Percentiles rank a stretch among this genome's conserved stretches.
These are phyloP conservation scores for Ambrosia hybrid DNA, from an alignment of 140 eudicot species.

Conservation along the genomic window DNA sequence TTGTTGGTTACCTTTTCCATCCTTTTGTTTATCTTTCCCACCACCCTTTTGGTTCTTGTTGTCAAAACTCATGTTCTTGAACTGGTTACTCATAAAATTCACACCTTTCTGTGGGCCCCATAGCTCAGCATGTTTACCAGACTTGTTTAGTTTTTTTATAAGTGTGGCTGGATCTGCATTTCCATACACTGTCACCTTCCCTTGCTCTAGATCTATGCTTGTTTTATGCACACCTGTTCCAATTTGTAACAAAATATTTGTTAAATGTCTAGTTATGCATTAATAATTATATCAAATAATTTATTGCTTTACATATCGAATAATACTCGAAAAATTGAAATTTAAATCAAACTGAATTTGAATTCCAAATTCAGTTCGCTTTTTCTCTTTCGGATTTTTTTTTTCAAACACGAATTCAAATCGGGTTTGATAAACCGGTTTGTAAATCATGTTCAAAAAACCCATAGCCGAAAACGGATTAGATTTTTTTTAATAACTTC, in stretches of 20 bases:
- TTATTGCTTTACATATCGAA: too few relatives aligned
- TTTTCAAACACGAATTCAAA: too few relatives aligned
- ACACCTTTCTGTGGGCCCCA: conserved; percentile 66
- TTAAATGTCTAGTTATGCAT: neutral
- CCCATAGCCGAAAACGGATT: too few relatives aligned
- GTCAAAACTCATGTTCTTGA: conserved; percentile 60
- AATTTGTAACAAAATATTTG: neutral
- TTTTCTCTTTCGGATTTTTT: too few relatives aligned
- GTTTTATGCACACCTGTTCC: conserved; percentile 62
- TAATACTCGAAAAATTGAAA: too few relatives aligned
- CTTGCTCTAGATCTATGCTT: conserved; percentile 71
- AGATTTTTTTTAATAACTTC: too few relatives aligned
- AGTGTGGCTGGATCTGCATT: conserved; percentile 71
- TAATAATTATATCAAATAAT: neutral
- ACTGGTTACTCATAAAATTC: conserved; percentile 44
- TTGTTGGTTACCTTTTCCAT: conserved; percentile 45
- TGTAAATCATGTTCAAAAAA: too few relatives aligned
- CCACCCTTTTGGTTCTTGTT: conserved; percentile 39
- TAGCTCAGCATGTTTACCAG: conserved; percentile 81
- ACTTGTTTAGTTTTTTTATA: conserved; percentile 66
- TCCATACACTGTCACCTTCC: conserved; percentile 80
- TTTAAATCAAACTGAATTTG: too few relatives aligned
- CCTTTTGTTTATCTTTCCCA: conserved; percentile 55
- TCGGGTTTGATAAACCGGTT: too few relatives aligned
- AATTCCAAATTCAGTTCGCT: too few relatives aligned